These are phyloP conservation scores for Dioscorea zingiberensis DNA, from an alignment of 106 monocot species.

Conservation along the genomic window DNA sequence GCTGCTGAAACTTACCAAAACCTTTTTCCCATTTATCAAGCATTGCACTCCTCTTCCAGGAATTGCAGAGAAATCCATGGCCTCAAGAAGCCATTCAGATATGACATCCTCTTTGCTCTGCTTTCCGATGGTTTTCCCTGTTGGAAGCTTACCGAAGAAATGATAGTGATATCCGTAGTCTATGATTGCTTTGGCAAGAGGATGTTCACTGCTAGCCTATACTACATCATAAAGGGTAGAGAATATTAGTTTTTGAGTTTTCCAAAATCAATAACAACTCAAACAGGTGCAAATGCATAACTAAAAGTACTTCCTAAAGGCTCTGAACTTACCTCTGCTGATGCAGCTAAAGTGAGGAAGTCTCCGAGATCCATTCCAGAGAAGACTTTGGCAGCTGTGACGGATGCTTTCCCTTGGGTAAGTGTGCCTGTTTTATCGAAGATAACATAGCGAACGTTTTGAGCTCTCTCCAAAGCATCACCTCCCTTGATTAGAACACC, in stretches of 20 bases:
- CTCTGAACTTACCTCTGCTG: conserved; percentile 69
- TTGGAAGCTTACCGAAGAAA: conserved; percentile 53
- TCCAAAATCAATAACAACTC: not conserved
- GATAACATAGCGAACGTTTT: conserved; percentile 61
- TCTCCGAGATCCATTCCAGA: conserved; percentile 63
- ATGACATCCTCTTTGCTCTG: conserved; percentile 43
- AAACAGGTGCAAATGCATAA: too few species aligned
- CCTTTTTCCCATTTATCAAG: conserved; percentile 48
- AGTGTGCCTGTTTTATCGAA: conserved; percentile 98
- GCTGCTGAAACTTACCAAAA: conserved; percentile 57
- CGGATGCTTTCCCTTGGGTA: conserved; percentile 82
- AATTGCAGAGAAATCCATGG: conserved; percentile 64
- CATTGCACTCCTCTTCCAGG: conserved; percentile 94
- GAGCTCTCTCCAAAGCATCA: conserved; percentile 92
- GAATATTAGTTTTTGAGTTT: not conserved
- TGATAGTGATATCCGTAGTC: conserved; percentile 82
- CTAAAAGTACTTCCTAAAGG: not conserved
- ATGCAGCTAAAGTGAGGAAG: conserved; percentile 81
- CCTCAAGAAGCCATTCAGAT: conserved; percentile 84
- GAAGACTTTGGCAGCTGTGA: conserved; percentile 61
- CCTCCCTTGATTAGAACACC: conserved; percentile 96
- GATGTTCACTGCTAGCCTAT: conserved; percentile 95
- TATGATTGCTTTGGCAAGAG: conserved; percentile 85
- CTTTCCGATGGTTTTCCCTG: conserved; percentile 19
- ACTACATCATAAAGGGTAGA: conserved; percentile 36